These are phyloP conservation scores for Nitzschia sp. DNA, from an alignment of 108 stramenopile species.

Conservation along the genomic window DNA sequence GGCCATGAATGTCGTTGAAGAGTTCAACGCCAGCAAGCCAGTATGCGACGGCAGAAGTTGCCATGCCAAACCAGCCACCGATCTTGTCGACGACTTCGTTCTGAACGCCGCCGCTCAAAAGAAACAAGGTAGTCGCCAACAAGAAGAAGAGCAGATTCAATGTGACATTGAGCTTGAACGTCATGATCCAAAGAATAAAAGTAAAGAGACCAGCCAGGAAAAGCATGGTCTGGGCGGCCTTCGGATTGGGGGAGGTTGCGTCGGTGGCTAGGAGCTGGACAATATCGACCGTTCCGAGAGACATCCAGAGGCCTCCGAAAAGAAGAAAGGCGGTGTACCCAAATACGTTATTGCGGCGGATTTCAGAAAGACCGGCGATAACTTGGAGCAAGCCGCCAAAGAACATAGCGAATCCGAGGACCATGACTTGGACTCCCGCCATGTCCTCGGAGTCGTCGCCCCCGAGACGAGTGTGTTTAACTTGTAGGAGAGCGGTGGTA, in stretches of 20 bases:
- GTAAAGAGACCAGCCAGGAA: conserved; percentile 32
- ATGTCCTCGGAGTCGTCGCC: conserved; percentile 30
- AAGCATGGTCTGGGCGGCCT: conserved; percentile 40
- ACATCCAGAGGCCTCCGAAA: conserved; percentile 54
- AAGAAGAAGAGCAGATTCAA: conserved; percentile 33
- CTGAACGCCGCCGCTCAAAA: conserved; percentile 27
- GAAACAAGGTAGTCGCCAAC: conserved; percentile 27
- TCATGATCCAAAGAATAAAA: conserved; percentile 37
- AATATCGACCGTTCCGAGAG: conserved; percentile 33
- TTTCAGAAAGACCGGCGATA: conserved; percentile 43
- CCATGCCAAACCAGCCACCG: conserved; percentile 36
- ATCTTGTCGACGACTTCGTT: conserved; percentile 32
- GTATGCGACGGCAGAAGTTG: conserved; percentile 35
- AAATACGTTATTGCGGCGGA: conserved; percentile 43
- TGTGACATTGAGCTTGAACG: conserved; percentile 38
- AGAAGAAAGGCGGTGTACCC: conserved; percentile 48
- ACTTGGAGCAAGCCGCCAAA: conserved; percentile 50
- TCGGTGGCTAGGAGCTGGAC: conserved; percentile 19
- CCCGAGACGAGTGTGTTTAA: conserved; percentile 36
- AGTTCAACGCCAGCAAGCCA: conserved; percentile 41
- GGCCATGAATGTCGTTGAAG: conserved; percentile 37
- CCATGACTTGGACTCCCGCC: conserved; percentile 26
- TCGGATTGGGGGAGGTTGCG: conserved; percentile 20
- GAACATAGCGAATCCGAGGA: conserved; percentile 44
- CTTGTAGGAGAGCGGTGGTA: conserved; percentile 42